Evolutionary conservation across 345 rosid genomes (phyloP).

Genomic region (Syzygium oleosum): DNA sequence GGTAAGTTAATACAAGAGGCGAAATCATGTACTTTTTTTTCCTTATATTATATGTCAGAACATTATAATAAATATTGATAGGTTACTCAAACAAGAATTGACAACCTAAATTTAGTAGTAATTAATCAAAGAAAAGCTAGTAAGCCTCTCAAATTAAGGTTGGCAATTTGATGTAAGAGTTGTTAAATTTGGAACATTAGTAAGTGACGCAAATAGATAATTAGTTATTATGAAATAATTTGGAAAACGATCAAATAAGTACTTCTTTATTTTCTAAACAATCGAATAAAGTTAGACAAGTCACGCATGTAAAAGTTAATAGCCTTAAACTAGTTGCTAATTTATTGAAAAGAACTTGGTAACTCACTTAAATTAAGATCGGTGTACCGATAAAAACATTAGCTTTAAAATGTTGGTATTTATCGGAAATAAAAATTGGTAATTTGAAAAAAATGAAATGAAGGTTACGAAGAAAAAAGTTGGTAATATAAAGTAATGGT

Average conservation of each 20-base stretch:
- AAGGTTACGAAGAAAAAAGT: background rate
- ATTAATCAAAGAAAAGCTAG: background rate
- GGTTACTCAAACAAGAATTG: background rate
- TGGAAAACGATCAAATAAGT: background rate
- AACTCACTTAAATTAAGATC: background rate
- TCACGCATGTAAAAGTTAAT: background rate
- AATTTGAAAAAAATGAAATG: background rate
- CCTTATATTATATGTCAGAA: background rate
- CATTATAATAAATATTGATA: background rate
- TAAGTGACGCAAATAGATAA: background rate
- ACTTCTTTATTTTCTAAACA: background rate
- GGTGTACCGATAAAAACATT: background rate
- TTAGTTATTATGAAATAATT: background rate
- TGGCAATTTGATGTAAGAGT: background rate
- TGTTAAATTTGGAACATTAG: background rate
- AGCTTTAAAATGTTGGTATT: background rate
- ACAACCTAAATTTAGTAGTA: background rate
- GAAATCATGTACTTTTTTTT: background rate
- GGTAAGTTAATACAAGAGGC: background rate
- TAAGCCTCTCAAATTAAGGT: background rate
- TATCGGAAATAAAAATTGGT: background rate
- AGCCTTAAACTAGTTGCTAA: background rate
- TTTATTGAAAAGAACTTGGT: background rate
- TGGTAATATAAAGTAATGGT: accelerated
- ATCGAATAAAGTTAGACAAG: background rate